Conservation (phyloP, 805 yeast genomes). For the Ogataea degrootiae region DNA sequence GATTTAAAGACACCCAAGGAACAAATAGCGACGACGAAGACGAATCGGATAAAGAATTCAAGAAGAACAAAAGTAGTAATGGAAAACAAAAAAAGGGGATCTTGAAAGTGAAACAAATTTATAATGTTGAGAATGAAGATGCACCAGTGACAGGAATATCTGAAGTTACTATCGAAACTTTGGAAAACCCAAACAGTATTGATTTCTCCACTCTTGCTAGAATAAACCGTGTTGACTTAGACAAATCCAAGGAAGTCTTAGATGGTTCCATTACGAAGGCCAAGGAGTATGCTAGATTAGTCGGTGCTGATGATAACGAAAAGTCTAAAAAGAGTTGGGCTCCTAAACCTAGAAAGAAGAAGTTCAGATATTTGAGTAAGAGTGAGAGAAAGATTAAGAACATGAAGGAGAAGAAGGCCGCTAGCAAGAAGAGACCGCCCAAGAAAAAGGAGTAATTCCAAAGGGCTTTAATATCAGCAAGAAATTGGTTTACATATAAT, state of each 20-base stretch:
- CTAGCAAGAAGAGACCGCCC: conserved; percentile 17
- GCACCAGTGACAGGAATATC: conserved; percentile 42
- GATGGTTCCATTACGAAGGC: conserved; percentile 76
- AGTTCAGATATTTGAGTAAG: conserved; percentile 84
- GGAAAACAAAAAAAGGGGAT: conserved; percentile 31
- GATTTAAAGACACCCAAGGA: conserved; percentile 30
- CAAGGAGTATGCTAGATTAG: conserved; percentile 69
- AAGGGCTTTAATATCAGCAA: conserved; percentile 16
- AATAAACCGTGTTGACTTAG: conserved; percentile 66
- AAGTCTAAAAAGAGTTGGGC: conserved; percentile 19
- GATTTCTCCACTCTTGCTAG: conserved; percentile 43
- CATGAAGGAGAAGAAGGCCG: conserved; percentile 37
- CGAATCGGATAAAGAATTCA: background rate
- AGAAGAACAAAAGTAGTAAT: background rate
- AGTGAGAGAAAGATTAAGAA: conserved; percentile 61
- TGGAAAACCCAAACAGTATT: conserved; percentile 41
- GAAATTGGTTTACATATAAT: background rate
- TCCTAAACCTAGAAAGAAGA: conserved; percentile 53
- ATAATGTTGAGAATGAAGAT: conserved; percentile 31
- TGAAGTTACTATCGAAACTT: conserved; percentile 52
- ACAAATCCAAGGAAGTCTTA: conserved; percentile 62
- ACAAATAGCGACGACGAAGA: conserved; percentile 16
- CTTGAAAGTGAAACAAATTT: conserved; percentile 40
- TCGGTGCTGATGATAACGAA: conserved; percentile 45
- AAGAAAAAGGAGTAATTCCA: conserved; percentile 25